Conservation (phyloP, 2,329 filamentous ascomycete genomes). For the Microdochium paspali region DNA sequence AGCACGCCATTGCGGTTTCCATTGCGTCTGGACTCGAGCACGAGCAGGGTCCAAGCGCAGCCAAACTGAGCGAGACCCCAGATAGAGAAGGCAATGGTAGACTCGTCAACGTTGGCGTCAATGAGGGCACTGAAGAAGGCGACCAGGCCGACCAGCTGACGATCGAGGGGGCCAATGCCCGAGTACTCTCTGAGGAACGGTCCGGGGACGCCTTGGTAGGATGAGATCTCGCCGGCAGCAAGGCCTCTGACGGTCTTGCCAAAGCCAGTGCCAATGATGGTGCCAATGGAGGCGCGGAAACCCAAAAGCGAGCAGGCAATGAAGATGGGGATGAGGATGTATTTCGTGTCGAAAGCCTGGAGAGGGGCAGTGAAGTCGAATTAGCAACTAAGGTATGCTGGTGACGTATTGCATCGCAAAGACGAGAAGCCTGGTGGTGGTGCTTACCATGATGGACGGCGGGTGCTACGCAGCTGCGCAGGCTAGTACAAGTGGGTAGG, state of each 20-base stretch:
- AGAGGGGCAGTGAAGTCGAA: not conserved
- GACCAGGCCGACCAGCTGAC: not conserved
- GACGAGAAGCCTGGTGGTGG: not conserved
- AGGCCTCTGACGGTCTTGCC: not conserved
- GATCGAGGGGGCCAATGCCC: not conserved
- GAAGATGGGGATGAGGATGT: constrained; percentile 1
- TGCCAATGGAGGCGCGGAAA: constrained; percentile 22
- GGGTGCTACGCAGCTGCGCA: too few relatives aligned
- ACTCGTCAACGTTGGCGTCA: not conserved
- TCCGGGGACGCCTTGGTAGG: not conserved
- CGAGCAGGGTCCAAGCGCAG: not conserved
- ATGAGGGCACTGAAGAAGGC: not conserved
- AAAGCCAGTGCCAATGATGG: not conserved
- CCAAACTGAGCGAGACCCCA: constrained; percentile 1
- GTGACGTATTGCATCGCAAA: not conserved
- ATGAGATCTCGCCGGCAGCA: not conserved
- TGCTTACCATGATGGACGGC: too few relatives aligned
- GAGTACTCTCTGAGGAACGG: not conserved
- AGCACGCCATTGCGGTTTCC: not conserved
- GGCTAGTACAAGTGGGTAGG: too few relatives aligned
- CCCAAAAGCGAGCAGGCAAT: constrained; percentile 17
- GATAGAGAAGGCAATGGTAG: not conserved
- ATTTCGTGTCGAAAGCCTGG: not conserved
- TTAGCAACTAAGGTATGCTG: not conserved
- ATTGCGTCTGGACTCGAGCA: not conserved